Conservation (phyloP, 768 basidiomycete genomes). For the Boletus sensibilis region DNA sequence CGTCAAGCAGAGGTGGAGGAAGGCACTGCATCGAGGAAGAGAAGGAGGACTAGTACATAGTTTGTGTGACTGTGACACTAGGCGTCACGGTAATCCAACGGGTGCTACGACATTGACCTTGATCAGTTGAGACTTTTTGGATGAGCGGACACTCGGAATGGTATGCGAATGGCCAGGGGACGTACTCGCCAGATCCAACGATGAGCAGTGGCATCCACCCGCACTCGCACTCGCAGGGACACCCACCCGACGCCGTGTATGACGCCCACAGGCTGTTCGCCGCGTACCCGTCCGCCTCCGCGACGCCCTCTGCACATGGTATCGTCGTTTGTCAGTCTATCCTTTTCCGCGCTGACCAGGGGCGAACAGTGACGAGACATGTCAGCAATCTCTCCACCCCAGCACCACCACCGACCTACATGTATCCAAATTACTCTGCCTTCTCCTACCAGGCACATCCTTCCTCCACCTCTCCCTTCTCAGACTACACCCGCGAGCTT, state of each 20-base stretch:
- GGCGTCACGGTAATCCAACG: conserved; percentile 13
- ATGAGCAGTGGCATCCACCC: not conserved
- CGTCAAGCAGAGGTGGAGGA: conserved; percentile 61
- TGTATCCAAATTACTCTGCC: conserved; percentile 44
- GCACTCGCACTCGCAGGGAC: conserved; percentile 14
- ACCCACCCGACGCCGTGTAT: conserved; percentile 52
- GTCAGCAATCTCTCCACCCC: conserved; percentile 57
- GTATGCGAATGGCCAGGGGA: conserved; percentile 23
- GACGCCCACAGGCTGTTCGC: conserved; percentile 66
- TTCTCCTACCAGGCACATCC: conserved; percentile 29
- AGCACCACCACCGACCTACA: conserved; percentile 61
- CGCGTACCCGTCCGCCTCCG: conserved; percentile 72
- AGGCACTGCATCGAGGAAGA: conserved; percentile 50
- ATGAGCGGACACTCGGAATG: conserved; percentile 30
- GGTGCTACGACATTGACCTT: not conserved
- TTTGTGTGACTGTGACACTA: conserved; percentile 20
- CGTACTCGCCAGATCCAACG: conserved; percentile 13
- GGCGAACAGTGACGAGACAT: conserved; percentile 61
- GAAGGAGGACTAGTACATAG: conserved; percentile 41
- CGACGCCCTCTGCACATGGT: conserved; percentile 79
- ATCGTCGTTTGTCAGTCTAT: conserved; percentile 8
- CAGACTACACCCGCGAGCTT: conserved; percentile 66
- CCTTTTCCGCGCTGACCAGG: conserved; percentile 18
- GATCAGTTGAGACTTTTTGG: conserved; percentile 9
- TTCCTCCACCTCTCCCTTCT: conserved; percentile 54